Evolutionary conservation across 2,329 filamentous ascomycete genomes (phyloP), one percentile per base, ranked within the genome.

Genomic region (Colletotrichum agaves): DNA sequence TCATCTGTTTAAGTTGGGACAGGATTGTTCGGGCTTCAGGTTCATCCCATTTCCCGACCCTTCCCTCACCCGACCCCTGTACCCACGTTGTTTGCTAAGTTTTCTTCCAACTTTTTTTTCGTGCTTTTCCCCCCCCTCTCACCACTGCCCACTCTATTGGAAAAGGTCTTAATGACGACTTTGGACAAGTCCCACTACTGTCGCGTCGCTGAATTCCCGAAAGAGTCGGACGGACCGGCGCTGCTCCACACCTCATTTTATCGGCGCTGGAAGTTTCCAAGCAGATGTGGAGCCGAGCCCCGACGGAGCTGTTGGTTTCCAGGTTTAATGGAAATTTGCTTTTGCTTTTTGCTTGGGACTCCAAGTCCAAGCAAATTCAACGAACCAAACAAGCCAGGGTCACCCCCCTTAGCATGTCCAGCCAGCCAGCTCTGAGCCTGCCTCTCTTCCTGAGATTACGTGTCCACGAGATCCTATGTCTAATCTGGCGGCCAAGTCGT

Each of bases 191-290:
- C 50, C 59, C 15, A 57, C 21, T 50, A 19, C 39, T 23, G 44
- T 57, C 37, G 27, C 59, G 59, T 63, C 49, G 59, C 31, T 57
- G 43, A 50, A 46, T 27, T 37, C 50, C 33, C 59, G 50, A 63
- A 52, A 35, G 46, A 44, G 35, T 47, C 33, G 13, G 23, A 58
- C 19, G 63, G 63, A 60, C 52, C 27, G 27, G 27, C 43, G 21
- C 39, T 33, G 60, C 60, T 57, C 63, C 63, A 67, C 63, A 60
- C 37, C 44, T 67, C 35, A 67, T 67, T 67, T 67, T n/a, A 52
- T 35, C 43, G 59, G 39, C 37, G 39, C 39, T 58, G 33, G 58
- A 55, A 39, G 27, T 41, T 46, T 57, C 63, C 43, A 65, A 67
- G 63, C 39, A 50, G 47, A 52, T 27, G 47, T 52, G 47, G 63